A percentile compares a stretch with the other conserved stretches of the same genome.
Conservation (phyloP, 2,329 filamentous ascomycete genomes). For the Exophiala bonariae region DNA sequence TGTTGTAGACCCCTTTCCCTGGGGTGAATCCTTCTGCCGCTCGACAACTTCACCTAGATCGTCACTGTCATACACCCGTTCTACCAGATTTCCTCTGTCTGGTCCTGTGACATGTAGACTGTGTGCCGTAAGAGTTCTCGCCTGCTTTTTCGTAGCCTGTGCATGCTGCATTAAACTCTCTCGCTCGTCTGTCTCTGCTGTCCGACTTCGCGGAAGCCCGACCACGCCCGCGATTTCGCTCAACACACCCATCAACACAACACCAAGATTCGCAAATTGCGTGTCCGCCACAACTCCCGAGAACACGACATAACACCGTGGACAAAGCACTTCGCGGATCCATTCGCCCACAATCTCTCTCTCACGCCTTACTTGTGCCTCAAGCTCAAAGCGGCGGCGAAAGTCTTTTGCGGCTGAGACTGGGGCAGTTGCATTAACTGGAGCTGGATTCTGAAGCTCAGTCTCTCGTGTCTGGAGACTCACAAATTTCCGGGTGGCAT, state of each 20-base stretch:
- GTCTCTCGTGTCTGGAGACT: too few relatives aligned
- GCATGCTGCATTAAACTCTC: not conserved
- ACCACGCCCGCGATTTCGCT: constrained; percentile 57
- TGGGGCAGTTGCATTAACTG: too few relatives aligned
- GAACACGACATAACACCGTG: constrained; percentile 53
- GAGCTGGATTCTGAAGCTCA: too few relatives aligned
- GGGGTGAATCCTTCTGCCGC: not conserved
- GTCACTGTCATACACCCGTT: constrained; percentile 20
- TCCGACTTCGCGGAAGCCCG: constrained; percentile 30
- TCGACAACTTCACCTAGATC: constrained; percentile 23
- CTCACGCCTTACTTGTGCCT: constrained; percentile 34
- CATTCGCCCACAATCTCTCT: constrained; percentile 36
- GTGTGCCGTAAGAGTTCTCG: constrained; percentile 12
- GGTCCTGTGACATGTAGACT: constrained; percentile 4
- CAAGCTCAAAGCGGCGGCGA: constrained; percentile 41
- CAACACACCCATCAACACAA: constrained; percentile 66
- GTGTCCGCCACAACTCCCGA: constrained; percentile 69
- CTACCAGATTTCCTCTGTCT: constrained; percentile 19
- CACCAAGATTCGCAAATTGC: constrained; percentile 70
- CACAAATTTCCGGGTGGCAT: constrained; percentile 31
- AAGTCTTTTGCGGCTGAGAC: too few relatives aligned
- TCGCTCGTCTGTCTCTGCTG: constrained; percentile 28
- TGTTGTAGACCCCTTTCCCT: too few relatives aligned
- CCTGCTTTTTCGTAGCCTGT: constrained; percentile 3
- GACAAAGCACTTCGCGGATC: constrained; percentile 43